Percentiles rank a stretch among this genome's conserved stretches.
phyloP scores from a whole-genome alignment of 2,329 filamentous ascomycete species.

The Calonectria hongkongensis region DNA sequence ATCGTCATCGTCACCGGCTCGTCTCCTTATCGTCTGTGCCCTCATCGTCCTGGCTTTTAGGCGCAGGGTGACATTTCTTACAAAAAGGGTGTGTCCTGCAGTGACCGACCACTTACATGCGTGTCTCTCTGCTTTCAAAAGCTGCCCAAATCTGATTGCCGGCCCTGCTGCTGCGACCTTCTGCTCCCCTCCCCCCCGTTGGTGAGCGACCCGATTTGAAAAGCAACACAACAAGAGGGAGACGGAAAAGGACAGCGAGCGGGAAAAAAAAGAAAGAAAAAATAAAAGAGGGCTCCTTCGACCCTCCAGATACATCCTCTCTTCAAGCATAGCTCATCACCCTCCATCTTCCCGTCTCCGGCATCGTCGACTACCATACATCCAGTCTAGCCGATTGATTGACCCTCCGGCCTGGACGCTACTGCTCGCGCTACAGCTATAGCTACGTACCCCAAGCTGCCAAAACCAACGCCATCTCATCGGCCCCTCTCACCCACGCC shows the following conservation, averaged over 20 bases:
- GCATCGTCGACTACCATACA: constrained; percentile 31
- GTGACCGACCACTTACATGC: constrained; percentile 16
- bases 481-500: constrained; percentile 34
- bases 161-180: neutral
- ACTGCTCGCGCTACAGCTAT: constrained; percentile 30
- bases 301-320: neutral
- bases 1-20: constrained; percentile 20
- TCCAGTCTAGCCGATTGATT: constrained; percentile 33
- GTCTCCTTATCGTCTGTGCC: constrained; percentile 16
- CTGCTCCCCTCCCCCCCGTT: neutral
- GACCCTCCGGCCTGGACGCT: constrained; percentile 39
- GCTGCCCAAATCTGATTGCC: constrained; percentile 9
- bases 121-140: neutral
- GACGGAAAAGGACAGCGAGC: too few species aligned
- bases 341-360: constrained; percentile 14
- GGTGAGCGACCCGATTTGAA: neutral
- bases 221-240: neutral
- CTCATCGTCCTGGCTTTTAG: neutral
- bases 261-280: neutral
- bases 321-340: constrained; percentile 16
- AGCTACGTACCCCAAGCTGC: constrained; percentile 31
- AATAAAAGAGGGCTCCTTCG: constrained; percentile 10
- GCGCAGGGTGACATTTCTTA: constrained; percentile 7
- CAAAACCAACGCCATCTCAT: constrained; percentile 29
- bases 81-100: constrained; percentile 15